A percentile compares a stretch with the other conserved stretches of the same genome.
phyloP scores from a whole-genome alignment of 352 stramenopile species.

The Phytophthora hybrid region DNA sequence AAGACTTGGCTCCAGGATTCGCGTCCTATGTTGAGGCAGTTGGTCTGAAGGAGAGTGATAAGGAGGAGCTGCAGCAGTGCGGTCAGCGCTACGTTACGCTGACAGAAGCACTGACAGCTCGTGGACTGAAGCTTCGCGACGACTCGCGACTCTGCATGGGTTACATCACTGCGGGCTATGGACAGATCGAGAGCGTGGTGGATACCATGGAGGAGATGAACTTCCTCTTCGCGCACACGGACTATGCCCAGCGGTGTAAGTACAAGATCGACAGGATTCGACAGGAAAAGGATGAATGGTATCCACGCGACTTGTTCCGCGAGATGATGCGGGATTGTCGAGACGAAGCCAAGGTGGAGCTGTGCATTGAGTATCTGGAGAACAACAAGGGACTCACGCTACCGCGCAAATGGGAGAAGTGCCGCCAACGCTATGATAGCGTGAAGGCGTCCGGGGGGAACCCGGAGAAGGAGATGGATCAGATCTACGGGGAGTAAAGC shows the following conservation, averaged over 20 bases:
- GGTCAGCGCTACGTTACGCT: slow-evolving; percentile 11
- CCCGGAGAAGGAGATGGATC: not conserved
- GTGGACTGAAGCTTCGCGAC: slow-evolving; percentile 16
- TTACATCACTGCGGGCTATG: not conserved
- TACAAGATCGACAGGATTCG: slow-evolving; percentile 13
- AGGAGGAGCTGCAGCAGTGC: slow-evolving; percentile 7
- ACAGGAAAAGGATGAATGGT: slow-evolving; percentile 12
- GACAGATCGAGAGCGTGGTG: slow-evolving; percentile 9
- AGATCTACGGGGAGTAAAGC: not conserved
- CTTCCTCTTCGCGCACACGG: slow-evolving; percentile 35
- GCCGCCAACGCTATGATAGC: slow-evolving; percentile 13
- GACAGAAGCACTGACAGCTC: not conserved
- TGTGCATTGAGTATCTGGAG: slow-evolving; percentile 26
- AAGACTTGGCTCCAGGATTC: slow-evolving; percentile 17
- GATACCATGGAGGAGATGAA: slow-evolving; percentile 40
- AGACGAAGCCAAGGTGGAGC: slow-evolving; percentile 20
- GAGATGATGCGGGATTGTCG: slow-evolving; percentile 30
- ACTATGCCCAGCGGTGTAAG: slow-evolving; percentile 11
- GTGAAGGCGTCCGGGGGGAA: not conserved
- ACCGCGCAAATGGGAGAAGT: slow-evolving; percentile 27
- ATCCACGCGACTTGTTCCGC: slow-evolving; percentile 19
- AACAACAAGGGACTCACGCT: slow-evolving; percentile 17
- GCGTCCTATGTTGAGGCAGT: slow-evolving; percentile 2
- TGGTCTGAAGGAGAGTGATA: slow-evolving; percentile 7
- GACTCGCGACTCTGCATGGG: slow-evolving; percentile 21